Evolutionary conservation across 2,329 filamentous ascomycete genomes (phyloP), one percentile per base, ranked within the genome.

Genomic region (Endoconidiophora polonica): DNA sequence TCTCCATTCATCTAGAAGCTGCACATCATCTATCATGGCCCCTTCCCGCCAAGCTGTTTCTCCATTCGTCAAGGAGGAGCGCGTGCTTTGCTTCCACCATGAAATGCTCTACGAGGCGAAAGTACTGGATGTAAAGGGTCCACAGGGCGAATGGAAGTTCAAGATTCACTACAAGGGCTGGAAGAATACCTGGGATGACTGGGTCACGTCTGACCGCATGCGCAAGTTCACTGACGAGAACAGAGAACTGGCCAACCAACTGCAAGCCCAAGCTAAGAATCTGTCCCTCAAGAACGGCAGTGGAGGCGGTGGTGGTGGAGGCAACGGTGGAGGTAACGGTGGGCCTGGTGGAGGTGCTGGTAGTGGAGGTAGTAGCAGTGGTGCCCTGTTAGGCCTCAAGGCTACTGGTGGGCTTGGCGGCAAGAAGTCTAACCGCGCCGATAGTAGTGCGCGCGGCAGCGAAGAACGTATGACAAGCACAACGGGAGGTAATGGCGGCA

Each of bases 141-240:
- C 41, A 16, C 12, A 22, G n/a, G 81, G 66, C 40, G 68, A 81
- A 54, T 87, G 79, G 61, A 79, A 86, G 63, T 98, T 94, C 69
- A 84, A 85, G 61, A 84, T 98, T 50, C 91, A 98, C 67, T 98
- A 98, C 71, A 96, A 96, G 67, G 91, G 91, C 60, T 98, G 91
- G 91, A 98, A 98, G 72, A 88, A 90, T 65, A 95, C 87, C 74
- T 98, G 91, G 91, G 91, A 98, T 68, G 91, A 98, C 68, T 96
- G 90, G 90, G 91, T 96, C 42, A 78, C 85, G 20, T 81, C 87
- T 65, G 90, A 96, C 63, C 85, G 91, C 57, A 81, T 98, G 54
- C 82, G 88, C 61, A 95, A 95, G 68, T 83, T 90, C 63, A 94
- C 81, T 47, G 86, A 94, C 51, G 91, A 96, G 67, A 95, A 96